These are phyloP conservation scores for Leccinellum rugosiceps DNA, from an alignment of 768 basidiomycete species.

Conservation along the genomic window DNA sequence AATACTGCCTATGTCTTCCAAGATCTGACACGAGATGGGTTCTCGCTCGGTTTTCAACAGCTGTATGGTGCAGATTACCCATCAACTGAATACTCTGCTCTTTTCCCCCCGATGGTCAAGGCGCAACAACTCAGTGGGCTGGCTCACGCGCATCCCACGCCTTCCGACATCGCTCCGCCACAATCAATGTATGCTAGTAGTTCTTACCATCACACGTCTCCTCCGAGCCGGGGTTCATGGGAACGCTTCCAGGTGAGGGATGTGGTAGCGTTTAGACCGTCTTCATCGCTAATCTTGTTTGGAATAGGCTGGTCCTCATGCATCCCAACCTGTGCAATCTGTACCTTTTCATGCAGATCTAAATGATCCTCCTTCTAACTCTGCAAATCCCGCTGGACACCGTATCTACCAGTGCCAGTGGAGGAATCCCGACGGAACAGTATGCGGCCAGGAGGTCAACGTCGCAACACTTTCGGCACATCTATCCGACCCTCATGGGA, in stretches of 20 bases:
- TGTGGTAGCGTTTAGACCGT: not conserved
- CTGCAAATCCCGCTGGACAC: not conserved
- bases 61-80: not conserved
- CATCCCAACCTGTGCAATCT: not conserved
- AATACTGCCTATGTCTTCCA: not conserved
- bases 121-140: not conserved
- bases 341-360: not conserved
- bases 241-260: not conserved
- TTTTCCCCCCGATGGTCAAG: not conserved
- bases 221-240: not conserved
- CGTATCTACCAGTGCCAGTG: slow-evolving; percentile 1
- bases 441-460: slow-evolving; percentile 4
- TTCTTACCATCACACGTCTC: not conserved
- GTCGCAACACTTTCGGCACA: slow-evolving; percentile 3
- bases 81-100: not conserved
- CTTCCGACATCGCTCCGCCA: not conserved
- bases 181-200: not conserved
- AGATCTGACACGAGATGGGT: not conserved
- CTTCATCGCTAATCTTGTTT: not conserved
- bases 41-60: not conserved
- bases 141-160: not conserved
- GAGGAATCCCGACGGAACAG: not conserved
- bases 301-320: not conserved
- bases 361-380: not conserved
- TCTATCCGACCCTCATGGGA: slow-evolving; percentile 10